Evolutionary conservation across 371 early-diverging fungal genomes (phyloP).

Genomic region (Gilbertella persicaria): DNA sequence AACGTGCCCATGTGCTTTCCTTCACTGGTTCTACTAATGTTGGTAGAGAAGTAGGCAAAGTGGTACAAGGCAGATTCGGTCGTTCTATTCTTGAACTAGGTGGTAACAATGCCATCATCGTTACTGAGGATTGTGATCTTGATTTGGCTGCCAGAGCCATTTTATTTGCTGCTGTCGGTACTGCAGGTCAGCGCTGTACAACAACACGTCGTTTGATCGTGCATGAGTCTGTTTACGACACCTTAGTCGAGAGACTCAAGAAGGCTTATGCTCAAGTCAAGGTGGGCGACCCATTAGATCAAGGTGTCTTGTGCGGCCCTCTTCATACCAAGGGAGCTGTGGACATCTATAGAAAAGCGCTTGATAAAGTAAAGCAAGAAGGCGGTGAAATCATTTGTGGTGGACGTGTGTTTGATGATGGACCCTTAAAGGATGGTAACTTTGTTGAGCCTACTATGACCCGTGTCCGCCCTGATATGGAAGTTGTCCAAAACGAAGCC

Average conservation of each 20-base stretch:
- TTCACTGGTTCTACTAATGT: constrained; percentile 90
- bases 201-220: constrained; percentile 92
- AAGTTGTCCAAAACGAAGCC: constrained; percentile 89
- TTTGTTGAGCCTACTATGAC: constrained; percentile 97
- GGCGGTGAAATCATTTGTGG: constrained; percentile 90
- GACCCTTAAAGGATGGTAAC: constrained; percentile 66
- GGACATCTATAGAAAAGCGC: constrained; percentile 69
- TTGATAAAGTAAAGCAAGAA: constrained; percentile 76
- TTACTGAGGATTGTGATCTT: constrained; percentile 92
- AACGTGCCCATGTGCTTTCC: constrained; percentile 78
- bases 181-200: constrained; percentile 96
- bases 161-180: constrained; percentile 96
- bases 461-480: constrained; percentile 69
- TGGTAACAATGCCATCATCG: constrained; percentile 96
- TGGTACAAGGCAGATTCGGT: constrained; percentile 90
- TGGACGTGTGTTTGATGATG: constrained; percentile 69
- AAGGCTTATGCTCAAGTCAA: constrained; percentile 89
- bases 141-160: constrained; percentile 89
- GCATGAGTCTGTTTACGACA: constrained; percentile 91
- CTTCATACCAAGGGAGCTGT: constrained; percentile 90
- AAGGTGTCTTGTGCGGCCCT: constrained; percentile 91
- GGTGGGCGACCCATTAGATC: constrained; percentile 88
- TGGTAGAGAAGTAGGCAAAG: constrained; percentile 74
- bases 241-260: constrained; percentile 73
- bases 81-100: constrained; percentile 89